Base-by-base conservation (phyloP, 2,329 filamentous ascomycete species). In the Fusarium dimerum region DNA sequence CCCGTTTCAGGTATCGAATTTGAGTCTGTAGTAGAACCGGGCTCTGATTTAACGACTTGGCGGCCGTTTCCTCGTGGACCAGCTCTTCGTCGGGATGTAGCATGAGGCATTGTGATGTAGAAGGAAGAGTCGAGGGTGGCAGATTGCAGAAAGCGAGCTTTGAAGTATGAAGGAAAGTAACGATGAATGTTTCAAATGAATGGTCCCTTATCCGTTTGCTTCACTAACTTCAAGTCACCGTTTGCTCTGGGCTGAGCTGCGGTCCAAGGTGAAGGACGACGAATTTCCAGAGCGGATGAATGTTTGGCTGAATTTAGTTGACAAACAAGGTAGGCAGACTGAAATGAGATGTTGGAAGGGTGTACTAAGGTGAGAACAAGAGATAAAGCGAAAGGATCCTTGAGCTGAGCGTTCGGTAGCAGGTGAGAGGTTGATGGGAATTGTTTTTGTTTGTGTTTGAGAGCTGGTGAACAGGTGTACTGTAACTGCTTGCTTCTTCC, bases 41-140 rank as follows among this genome's bases (percentile, higher is more conserved):
- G 64, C 10, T 70, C 67, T 41, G 36, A 54, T 45, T 70, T 70
- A 44, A 70, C 57, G 29, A 15, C 10, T 10, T 18, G 51, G 38
- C 36, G 45, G 41, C 47, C 43, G 34, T 46, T 47, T n/a, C 54
- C 39, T 15, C 59, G 63, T 56, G 52, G 48, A 34, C 54, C 56
- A 40, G 66, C 56, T 34, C 10, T 15, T 36, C 13, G 10, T 36
- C 60, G 62, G n/a, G 53, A 54, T 44, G 59, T 56, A 44, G 56
- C 34, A 18, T 59, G 56, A 39, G 60, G 54, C 64, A 65, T 65
- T 40, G 50, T 59, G 34, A 30, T 44, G 47, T 57, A 48, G 13
- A 55, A 51, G 34, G 50, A 41, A 11, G 20, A 50, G 40, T 56
- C 48, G 47, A 41, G 48, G 38, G 43, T 45, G 26, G 55, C 51